A percentile compares a stretch with the other conserved stretches of the same genome.
Conservation (phyloP, 495 filamentous ascomycete species). For the Aspergillus baeticus region DNA sequence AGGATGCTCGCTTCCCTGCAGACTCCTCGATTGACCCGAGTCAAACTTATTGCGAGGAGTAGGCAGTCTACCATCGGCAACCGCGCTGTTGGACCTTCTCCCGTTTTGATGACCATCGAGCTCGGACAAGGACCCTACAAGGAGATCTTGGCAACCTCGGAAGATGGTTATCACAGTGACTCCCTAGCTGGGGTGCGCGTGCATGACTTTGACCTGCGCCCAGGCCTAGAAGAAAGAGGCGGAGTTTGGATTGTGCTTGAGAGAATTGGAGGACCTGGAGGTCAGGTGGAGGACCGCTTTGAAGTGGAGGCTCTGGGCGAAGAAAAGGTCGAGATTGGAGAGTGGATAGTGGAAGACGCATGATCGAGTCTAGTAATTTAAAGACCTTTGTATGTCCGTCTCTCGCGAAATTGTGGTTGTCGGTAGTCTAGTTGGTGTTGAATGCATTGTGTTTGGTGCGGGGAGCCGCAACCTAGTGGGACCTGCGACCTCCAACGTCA, state of each 20-base stretch:
- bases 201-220: constrained; percentile 68
- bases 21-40: constrained; percentile 54
- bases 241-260: constrained; percentile 80
- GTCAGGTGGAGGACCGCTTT: constrained; percentile 53
- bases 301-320: constrained; percentile 71
- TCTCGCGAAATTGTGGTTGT: too few relatives aligned
- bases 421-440: too few relatives aligned
- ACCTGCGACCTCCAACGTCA: constrained; percentile 21
- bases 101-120: constrained; percentile 65
- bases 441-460: background rate
- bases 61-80: constrained; percentile 35
- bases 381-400: constrained; percentile 1
- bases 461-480: constrained; percentile 4
- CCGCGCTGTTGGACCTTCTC: constrained; percentile 45
- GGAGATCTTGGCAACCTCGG: constrained; percentile 55
- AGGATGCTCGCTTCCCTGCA: constrained; percentile 52
- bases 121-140: constrained; percentile 67
- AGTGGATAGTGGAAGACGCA: constrained; percentile 47
- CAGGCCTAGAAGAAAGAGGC: constrained; percentile 43
- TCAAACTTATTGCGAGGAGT: constrained; percentile 53
- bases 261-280: constrained; percentile 56
- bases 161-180: constrained; percentile 67
- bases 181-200: constrained; percentile 66
- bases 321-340: constrained; percentile 58
- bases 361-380: constrained; percentile 9